Percentiles rank a stretch among this genome's conserved stretches.
phyloP scores from a whole-genome alignment of 805 yeast species.

The Saccharomyces cerevisiae region DNA sequence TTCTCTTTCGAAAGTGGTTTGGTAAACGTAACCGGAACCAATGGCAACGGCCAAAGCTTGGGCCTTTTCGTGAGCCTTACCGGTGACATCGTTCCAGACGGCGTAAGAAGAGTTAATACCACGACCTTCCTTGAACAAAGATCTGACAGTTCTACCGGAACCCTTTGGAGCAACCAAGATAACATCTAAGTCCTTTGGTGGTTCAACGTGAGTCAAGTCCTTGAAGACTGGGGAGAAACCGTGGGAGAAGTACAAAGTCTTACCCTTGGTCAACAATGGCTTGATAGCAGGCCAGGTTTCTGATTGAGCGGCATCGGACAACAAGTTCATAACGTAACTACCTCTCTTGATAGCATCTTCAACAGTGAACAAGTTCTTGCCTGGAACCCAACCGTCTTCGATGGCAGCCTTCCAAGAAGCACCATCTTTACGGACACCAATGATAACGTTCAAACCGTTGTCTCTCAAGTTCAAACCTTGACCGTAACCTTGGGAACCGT shows the following conservation, averaged over 20 bases:
- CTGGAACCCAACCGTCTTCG: conserved; percentile 99
- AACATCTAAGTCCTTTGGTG: conserved; percentile 91
- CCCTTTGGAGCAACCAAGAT: conserved; percentile 99
- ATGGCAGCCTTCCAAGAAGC: conserved; percentile 99
- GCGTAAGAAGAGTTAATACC: conserved; percentile 99
- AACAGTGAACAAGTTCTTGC: conserved; percentile 93
- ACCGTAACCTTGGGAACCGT: conserved; percentile 99
- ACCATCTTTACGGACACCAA: conserved; percentile 98
- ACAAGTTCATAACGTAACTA: conserved; percentile 92
- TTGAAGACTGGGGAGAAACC: conserved; percentile 99
- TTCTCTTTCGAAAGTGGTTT: conserved; percentile 98
- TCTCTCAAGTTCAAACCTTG: conserved; percentile 99
- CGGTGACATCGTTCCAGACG: conserved; percentile 98
- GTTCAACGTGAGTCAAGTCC: conserved; percentile 91
- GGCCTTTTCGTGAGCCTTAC: conserved; percentile 98
- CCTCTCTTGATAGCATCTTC: conserved; percentile 88
- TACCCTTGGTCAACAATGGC: conserved; percentile 92
- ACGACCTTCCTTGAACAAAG: conserved; percentile 99
- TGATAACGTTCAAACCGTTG: conserved; percentile 93
- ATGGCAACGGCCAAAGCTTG: conserved; percentile 97
- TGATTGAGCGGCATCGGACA: conserved; percentile 98
- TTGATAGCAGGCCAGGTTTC: conserved; percentile 88
- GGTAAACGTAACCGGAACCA: conserved; percentile 99
- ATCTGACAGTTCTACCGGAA: conserved; percentile 99
- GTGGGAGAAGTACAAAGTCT: conserved; percentile 97